These are phyloP conservation scores for Xylariaceae sp. DNA, from an alignment of 2,329 filamentous ascomycete species.

Conservation along the genomic window DNA sequence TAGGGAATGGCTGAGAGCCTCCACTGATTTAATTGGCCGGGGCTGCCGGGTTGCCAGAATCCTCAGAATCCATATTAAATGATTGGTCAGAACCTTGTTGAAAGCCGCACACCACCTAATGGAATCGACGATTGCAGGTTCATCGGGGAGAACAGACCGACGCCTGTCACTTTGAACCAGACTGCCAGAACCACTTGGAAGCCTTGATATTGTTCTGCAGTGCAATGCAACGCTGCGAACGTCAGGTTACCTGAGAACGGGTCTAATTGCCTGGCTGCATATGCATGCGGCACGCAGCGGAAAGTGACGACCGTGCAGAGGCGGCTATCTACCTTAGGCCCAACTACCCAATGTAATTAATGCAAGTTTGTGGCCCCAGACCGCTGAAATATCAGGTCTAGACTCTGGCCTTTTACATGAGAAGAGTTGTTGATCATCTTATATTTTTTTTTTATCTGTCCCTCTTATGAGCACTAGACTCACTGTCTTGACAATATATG, in stretches of 20 bases:
- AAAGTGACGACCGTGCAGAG: neutral
- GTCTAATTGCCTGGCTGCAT: neutral
- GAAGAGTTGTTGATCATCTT: too few relatives aligned
- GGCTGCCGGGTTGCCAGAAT: slow-evolving; percentile 6
- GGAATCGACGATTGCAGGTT: slow-evolving; percentile 19
- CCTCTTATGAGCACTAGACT: neutral
- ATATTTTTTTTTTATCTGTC: neutral
- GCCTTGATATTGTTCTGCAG: neutral
- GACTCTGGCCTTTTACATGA: too few relatives aligned
- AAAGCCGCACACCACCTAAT: too few relatives aligned
- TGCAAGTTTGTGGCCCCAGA: neutral
- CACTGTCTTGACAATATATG: neutral
- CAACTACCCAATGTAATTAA: too few relatives aligned
- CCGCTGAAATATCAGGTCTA: neutral
- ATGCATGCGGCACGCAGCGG: neutral
- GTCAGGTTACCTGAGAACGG: too few relatives aligned
- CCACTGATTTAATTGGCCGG: slow-evolving; percentile 12
- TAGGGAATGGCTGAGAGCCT: slow-evolving; percentile 21
- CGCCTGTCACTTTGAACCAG: neutral
- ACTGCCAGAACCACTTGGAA: neutral
- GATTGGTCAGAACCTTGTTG: slow-evolving; percentile 20
- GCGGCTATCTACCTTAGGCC: neutral
- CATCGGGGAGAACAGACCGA: neutral
- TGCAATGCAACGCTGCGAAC: neutral
- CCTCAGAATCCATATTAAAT: slow-evolving; percentile 21